Evolutionary conservation across 805 yeast species (phyloP).

Genomic region (Candida chilensis): DNA sequence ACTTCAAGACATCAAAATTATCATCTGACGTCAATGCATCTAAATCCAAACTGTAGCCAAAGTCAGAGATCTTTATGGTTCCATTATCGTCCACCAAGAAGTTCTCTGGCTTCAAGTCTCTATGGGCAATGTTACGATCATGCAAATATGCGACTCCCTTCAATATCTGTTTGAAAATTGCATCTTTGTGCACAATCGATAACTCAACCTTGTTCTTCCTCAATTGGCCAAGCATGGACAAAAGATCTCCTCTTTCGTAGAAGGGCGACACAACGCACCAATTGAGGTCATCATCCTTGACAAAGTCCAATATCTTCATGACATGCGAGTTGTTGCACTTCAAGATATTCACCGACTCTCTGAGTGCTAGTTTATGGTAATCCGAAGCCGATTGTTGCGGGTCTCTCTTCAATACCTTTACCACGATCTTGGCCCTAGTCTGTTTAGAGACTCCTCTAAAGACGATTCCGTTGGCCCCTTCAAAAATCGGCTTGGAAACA

Average conservation of each 20-base stretch:
- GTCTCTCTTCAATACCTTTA: neutral
- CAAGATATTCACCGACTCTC: neutral
- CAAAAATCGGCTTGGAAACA: neutral
- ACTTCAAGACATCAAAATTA: conserved; percentile 6
- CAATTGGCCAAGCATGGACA: conserved; percentile 28
- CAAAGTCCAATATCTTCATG: neutral
- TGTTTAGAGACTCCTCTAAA: neutral
- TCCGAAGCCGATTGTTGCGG: neutral
- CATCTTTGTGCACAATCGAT: conserved; percentile 27
- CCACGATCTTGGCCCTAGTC: neutral
- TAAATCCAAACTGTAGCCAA: conserved; percentile 38
- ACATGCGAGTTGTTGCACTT: neutral
- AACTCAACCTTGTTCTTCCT: conserved; percentile 22
- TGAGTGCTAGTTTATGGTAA: neutral
- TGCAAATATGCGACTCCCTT: conserved; percentile 37
- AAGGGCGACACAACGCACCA: conserved; percentile 30
- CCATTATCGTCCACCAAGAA: conserved; percentile 36
- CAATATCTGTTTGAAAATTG: conserved; percentile 34
- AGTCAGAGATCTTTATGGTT: conserved; percentile 35
- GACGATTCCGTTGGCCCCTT: neutral
- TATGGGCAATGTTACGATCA: conserved; percentile 29
- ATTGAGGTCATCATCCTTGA: conserved; percentile 1
- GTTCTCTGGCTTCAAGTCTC: conserved; percentile 51
- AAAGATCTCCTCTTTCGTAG: conserved; percentile 37
- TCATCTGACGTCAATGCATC: conserved; percentile 7